Conservation (phyloP, 352 stramenopile genomes). For the Peronospora tabacina region DNA sequence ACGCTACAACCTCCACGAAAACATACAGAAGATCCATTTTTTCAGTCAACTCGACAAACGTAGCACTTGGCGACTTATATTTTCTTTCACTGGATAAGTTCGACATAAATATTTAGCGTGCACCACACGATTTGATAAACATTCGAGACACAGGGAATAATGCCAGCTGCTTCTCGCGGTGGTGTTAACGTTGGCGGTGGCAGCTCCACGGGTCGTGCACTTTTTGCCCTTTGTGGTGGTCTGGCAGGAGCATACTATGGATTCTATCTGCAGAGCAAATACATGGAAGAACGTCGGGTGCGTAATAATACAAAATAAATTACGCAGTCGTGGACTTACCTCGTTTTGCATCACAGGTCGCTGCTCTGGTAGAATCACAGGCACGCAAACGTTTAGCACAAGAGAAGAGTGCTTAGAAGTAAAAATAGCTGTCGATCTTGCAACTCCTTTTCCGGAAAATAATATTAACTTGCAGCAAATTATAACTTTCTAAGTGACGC, state of each 20-base stretch:
- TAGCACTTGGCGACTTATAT: too few species aligned
- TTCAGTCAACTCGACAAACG: too few species aligned
- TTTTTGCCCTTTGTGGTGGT: slow-evolving; percentile 63
- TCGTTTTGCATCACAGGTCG: slow-evolving; percentile 33
- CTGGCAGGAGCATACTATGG: slow-evolving; percentile 67
- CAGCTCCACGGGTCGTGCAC: slow-evolving; percentile 52
- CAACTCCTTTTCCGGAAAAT: too few species aligned
- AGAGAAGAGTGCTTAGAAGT: too few species aligned
- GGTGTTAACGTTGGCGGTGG: slow-evolving; percentile 69
- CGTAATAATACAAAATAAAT: not conserved
- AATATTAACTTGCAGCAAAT: too few species aligned
- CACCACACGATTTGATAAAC: too few species aligned
- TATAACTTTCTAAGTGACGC: too few species aligned
- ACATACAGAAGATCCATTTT: too few species aligned
- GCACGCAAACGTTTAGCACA: slow-evolving; percentile 42
- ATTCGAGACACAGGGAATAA: not conserved
- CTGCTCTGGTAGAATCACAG: slow-evolving; percentile 48
- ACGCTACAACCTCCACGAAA: too few species aligned
- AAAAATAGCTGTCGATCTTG: too few species aligned
- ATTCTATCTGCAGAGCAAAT: slow-evolving; percentile 81
- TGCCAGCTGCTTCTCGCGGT: slow-evolving; percentile 15
- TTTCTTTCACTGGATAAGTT: too few species aligned
- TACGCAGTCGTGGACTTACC: not conserved
- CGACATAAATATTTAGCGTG: too few species aligned
- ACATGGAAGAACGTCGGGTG: slow-evolving; percentile 72